These are phyloP conservation scores for Fusarium xylarioides DNA, from an alignment of 2,329 filamentous ascomycete genomes.

Conservation along the genomic window DNA sequence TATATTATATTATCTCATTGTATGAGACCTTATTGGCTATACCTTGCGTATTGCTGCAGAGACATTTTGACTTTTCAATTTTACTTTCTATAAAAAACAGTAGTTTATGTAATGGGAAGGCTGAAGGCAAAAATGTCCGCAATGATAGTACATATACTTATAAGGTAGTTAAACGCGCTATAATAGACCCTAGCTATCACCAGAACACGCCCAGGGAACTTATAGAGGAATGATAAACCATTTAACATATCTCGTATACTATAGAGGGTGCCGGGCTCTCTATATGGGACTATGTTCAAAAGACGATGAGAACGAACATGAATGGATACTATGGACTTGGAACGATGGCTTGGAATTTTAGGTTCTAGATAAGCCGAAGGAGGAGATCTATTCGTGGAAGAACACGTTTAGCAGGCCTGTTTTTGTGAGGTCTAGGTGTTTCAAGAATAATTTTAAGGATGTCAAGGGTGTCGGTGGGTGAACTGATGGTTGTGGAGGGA, in stretches of 20 bases:
- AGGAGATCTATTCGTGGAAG: slow-evolving; percentile 5
- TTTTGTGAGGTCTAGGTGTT: neutral
- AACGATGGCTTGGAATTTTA: neutral
- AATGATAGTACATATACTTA: neutral
- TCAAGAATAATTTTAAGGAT: slow-evolving; percentile 15
- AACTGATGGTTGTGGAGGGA: neutral
- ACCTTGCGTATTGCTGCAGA: too few relatives aligned
- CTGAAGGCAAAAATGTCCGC: neutral
- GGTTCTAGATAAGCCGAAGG: slow-evolving; percentile 2
- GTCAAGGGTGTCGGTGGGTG: neutral
- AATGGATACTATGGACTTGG: neutral
- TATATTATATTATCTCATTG: too few relatives aligned
- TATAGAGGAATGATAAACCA: neutral
- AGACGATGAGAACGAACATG: slow-evolving; percentile 6
- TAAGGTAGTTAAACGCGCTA: neutral
- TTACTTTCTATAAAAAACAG: too few relatives aligned
- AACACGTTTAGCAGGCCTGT: neutral
- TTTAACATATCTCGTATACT: neutral
- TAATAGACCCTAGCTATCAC: neutral
- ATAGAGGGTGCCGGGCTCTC: neutral
- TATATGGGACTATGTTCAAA: neutral
- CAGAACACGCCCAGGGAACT: neutral
- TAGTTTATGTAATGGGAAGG: too few relatives aligned
- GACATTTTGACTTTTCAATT: too few relatives aligned
- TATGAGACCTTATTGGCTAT: too few relatives aligned